Evolutionary conservation across 768 basidiomycete genomes (phyloP).

Genomic region (Naganishia kalamii): DNA sequence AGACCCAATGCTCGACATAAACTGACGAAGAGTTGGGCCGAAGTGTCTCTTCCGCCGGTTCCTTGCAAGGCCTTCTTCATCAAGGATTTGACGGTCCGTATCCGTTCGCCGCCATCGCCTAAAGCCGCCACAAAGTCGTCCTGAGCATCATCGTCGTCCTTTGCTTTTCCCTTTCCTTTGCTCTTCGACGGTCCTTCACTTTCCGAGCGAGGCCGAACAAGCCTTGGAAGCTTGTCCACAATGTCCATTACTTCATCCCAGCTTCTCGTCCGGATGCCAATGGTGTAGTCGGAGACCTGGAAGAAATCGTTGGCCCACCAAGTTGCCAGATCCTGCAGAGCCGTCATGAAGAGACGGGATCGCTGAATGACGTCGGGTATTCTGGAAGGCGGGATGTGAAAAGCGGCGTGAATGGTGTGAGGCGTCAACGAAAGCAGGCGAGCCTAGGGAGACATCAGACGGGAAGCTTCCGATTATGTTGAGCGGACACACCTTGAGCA

Average conservation of each 20-base stretch:
- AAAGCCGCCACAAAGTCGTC: slow-evolving; percentile 28
- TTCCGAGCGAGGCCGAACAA: slow-evolving; percentile 32
- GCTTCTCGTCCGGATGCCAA: slow-evolving; percentile 60
- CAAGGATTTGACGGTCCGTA: slow-evolving; percentile 72
- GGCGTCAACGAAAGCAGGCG: slow-evolving; percentile 82
- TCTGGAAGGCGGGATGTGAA: slow-evolving; percentile 70
- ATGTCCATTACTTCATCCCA: slow-evolving; percentile 62
- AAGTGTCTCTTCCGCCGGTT: slow-evolving; percentile 73
- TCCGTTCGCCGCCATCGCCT: slow-evolving; percentile 57
- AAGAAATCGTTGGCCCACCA: slow-evolving; percentile 80
- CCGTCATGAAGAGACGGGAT: slow-evolving; percentile 78
- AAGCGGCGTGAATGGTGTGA: slow-evolving; percentile 68
- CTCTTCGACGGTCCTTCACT: slow-evolving; percentile 35
- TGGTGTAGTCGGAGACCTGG: slow-evolving; percentile 34
- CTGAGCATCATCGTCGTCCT: slow-evolving; percentile 46
- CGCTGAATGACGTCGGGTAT: slow-evolving; percentile 72
- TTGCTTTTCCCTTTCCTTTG: slow-evolving; percentile 39
- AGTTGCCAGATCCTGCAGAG: slow-evolving; percentile 62
- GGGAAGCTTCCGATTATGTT: not conserved
- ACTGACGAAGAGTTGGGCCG: slow-evolving; percentile 84
- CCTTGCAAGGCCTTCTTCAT: slow-evolving; percentile 87
- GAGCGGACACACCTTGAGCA: slow-evolving; percentile 63
- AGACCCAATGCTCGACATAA: slow-evolving; percentile 78
- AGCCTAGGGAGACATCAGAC: slow-evolving; percentile 54
- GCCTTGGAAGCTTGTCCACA: slow-evolving; percentile 36